Base-by-base conservation (phyloP, 768 basidiomycete species). In the Psilocybe tampanensis region DNA sequence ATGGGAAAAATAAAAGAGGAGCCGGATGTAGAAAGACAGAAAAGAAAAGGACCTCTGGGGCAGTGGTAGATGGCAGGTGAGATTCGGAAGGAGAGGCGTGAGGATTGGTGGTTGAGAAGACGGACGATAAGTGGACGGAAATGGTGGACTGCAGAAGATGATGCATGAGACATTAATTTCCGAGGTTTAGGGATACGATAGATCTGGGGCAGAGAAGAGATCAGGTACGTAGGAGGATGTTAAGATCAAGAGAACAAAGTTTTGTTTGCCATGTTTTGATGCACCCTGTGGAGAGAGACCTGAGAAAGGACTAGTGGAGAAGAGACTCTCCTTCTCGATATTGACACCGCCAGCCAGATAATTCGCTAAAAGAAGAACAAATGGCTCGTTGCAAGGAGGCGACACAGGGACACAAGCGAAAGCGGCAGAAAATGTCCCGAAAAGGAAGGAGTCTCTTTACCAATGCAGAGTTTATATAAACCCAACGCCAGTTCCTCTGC, bases 101-200 rank as follows among this genome's bases (percentile, higher is more conserved):
- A 52, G 45, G 50, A 41, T 11, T 39, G 36, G 36, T 39, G 36
- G 44, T 13, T 29, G 44, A 39, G 36, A 13, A 39, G 36, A 39
- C 36, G 57, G 47, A 29, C 26, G 23, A 42, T 34, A 48, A 49
- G 44, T 5, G 15, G 42, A 39, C 23, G 5, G 11, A 43, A 24
- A 11, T 44, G 52, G 43, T 45, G 53, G 41, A 59, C 60, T n/a
- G n/a, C n/a, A n/a, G n/a, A 61, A 43, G 41, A 54, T 18, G 29
- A 63, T n/a, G 68, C 68, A 71, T 65, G 68, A 67, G 66, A 59
- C 58, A 57, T 70, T 73, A 65, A 73, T 73, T 66, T 73, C 72
- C 72, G 72, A 71, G 67, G 70, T 47, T 59, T 63, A 55, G 58
- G 51, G 21, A 44, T 54, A 45, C 19, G 23, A 56, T 50, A 29